Conservation (phyloP, 1,284 basidiomycete species). For the Laetiporus sulphureus region DNA sequence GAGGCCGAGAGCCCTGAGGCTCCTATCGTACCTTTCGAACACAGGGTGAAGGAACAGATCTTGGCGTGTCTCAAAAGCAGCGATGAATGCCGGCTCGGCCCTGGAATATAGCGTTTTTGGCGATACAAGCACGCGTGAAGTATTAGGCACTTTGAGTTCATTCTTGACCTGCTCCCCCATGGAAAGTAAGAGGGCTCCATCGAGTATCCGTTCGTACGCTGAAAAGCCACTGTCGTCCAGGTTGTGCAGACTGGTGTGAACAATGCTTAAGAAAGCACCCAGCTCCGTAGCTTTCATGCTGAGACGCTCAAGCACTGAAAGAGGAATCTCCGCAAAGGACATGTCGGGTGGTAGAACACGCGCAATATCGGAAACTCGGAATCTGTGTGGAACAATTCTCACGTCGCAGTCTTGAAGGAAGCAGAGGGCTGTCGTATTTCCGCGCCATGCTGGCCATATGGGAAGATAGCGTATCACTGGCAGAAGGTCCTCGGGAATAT, state of each 20-base stretch:
- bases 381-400: constrained; percentile 1
- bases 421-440: neutral
- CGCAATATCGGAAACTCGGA: neutral
- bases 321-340: neutral
- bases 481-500: neutral
- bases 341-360: neutral
- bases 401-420: constrained; percentile 3
- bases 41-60: constrained; percentile 5
- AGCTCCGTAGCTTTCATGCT: neutral
- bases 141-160: constrained; percentile 4
- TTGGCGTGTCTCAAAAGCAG: constrained; percentile 2
- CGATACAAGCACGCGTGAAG: neutral
- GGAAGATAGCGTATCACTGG: constrained; percentile 3
- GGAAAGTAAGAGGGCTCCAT: neutral
- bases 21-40: constrained; percentile 5
- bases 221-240: too few relatives aligned
- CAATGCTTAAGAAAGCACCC: neutral
- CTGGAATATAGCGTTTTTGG: constrained; percentile 8
- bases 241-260: too few relatives aligned
- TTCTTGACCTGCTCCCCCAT: neutral
- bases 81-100: neutral
- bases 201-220: too few relatives aligned
- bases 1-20: constrained; percentile 7
- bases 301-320: neutral
- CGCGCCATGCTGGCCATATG: constrained; percentile 6